Evolutionary conservation across 306 rosid species (phyloP).

Genomic region (Spatholobus suberectus): DNA sequence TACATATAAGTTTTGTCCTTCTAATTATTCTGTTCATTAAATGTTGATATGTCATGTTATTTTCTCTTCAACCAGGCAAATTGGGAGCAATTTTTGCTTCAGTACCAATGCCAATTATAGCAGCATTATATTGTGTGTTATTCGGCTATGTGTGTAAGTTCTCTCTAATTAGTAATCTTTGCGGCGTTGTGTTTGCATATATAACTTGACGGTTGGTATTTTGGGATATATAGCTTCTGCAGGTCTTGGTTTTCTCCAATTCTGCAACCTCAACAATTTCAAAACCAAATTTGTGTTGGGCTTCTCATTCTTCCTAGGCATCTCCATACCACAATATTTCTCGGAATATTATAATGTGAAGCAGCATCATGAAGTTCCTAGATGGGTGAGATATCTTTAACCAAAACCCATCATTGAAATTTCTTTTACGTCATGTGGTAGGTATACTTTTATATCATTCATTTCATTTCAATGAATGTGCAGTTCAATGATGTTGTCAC

Average conservation of each 20-base stretch:
- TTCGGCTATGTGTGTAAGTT: slow-evolving; percentile 81
- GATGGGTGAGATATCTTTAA: slow-evolving; percentile 69
- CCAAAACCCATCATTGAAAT: not conserved
- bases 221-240: slow-evolving; percentile 67
- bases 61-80: slow-evolving; percentile 64
- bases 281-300: slow-evolving; percentile 79
- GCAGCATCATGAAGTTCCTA: slow-evolving; percentile 37
- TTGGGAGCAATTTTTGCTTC: slow-evolving; percentile 81
- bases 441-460: not conserved
- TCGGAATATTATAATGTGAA: slow-evolving; percentile 61
- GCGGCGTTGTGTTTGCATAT: not conserved
- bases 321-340: slow-evolving; percentile 89
- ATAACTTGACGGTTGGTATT: not conserved
- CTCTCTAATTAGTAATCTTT: not conserved
- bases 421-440: not conserved
- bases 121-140: slow-evolving; percentile 76
- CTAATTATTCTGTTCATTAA: not conserved
- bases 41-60: slow-evolving; percentile 5
- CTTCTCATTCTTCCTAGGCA: slow-evolving; percentile 78
- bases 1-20: no score
- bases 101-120: slow-evolving; percentile 77
- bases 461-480: slow-evolving; percentile 16
- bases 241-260: slow-evolving; percentile 84
- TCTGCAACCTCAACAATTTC: slow-evolving; percentile 85
- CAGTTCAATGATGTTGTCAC: slow-evolving; percentile 62